Evolutionary conservation across 2,329 filamentous ascomycete genomes (phyloP), one percentile per base, ranked within the genome.

Genomic region (Lojkania enalia): DNA sequence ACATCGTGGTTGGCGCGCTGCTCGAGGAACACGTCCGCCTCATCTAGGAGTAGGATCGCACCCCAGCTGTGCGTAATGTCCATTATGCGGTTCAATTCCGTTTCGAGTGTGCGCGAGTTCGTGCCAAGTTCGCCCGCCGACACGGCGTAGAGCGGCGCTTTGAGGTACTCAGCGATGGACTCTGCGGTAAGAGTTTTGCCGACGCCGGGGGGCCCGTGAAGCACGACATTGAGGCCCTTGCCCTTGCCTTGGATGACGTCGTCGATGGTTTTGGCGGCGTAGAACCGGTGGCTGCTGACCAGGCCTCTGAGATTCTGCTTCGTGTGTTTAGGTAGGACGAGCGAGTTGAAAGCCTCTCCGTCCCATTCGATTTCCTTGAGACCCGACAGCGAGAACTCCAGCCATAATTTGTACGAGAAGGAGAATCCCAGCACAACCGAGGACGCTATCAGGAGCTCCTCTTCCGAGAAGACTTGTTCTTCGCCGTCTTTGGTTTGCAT

Each of bases 61-160:
- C 88, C 87, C 90, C 90, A 95, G 0, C 84, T 83, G 60, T 92
- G 88, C 30, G 88, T 90, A 35, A 95, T 87, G 56, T 94, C 88
- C 46, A 95, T 79, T 39, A 95, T 90, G 67, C 88, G 88, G 63
- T 90, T 87, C 6, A 96, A 75, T 60, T 94, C 86, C 7, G 74
- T 75, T 65, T 95, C 90, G 0, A 95, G 80, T 9, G 77, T 82
- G 6, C 82, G 77, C 0, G 87, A 84, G 62, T 91, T 86, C 1
- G 87, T 69, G 14, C 89, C 88, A 0, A 95, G 77, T 67, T 95
- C 89, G 20, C 88, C 89, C 0, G 87, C 87, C 2, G 85, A 88
- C 19, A 89, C 87, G 77, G 88, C 88, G 67, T 95, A 95, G 0
- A 95, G 73, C 0, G 90, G 90, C 42, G 87, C 87, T 60, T 86